Evolutionary conservation across 2,329 filamentous ascomycete genomes (phyloP), one percentile per base, ranked within the genome.

Genomic region (Gaeumannomyces sp.): DNA sequence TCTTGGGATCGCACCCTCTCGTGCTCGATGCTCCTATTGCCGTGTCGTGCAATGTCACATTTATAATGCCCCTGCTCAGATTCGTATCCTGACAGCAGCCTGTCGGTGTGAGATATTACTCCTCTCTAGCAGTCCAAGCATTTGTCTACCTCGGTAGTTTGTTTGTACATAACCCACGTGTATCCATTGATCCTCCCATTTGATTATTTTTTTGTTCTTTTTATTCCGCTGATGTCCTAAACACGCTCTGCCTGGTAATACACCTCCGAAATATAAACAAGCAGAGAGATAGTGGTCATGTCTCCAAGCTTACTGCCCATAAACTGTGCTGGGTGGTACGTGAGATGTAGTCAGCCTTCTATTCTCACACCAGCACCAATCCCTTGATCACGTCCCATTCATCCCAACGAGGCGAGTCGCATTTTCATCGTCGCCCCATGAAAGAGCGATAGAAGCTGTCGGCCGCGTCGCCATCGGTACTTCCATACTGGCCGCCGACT

Each of bases 371-470:
- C 45, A 45, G 16, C n/a, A 50, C 45, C 45, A 50, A 19, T n/a
- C 2, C 45, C 19, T 22, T n/a, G 6, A 50, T n/a, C 22, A n/a
- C 45, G n/a, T 25, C 22, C 22, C 6, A 10, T n/a, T 53, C 22
- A 53, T 5, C 7, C 7, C 19, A 22, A 53, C 22, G 25, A 10
- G 45, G 19, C n/a, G n/a, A 25, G 22, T 25, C 45, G 45, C 22
- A 53, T 22, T 22, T 53, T 25, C 74, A 90, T 76, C 89, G 85
- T 69, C 90, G 83, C 57, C 90, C 91, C 81, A 92, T 88, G 78
- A 92, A 96, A 64, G 92, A 96, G 62, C 91, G 86, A 75, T 95
- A 96, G 77, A 98, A 97, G 76, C 92, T 91, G 73, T 97, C 93
- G 1, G 91, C 89, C 22, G 90, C 89, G 73, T 91, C 89, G 66